These are phyloP conservation scores for Chondrus crispus DNA, from an alignment of 23 red algal species.

Conservation along the genomic window DNA sequence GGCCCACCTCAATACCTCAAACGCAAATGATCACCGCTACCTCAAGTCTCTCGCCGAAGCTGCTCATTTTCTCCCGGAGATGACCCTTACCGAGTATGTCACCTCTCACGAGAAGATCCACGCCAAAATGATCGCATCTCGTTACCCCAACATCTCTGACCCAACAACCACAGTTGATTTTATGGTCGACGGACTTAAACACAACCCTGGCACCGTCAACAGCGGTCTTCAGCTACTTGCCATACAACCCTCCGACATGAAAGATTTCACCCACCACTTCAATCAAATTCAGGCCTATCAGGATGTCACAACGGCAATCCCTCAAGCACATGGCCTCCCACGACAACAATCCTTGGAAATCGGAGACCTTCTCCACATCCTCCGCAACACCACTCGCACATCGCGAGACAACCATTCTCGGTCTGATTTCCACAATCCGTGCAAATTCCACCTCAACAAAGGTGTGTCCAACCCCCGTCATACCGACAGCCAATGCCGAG, in stretches of 20 bases:
- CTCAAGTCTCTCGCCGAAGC: neutral
- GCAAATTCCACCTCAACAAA: neutral
- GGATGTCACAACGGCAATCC: neutral
- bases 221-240: neutral
- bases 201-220: neutral
- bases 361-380: too few species aligned
- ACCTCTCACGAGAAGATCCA: neutral
- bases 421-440: too few species aligned
- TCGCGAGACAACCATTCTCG: too few species aligned
- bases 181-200: neutral
- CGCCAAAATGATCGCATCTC: neutral
- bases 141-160: neutral
- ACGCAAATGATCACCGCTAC: neutral
- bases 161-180: neutral
- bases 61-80: neutral
- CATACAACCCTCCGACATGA: neutral
- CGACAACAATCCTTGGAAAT: too few species aligned
- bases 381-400: too few species aligned
- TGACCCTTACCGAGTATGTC: neutral
- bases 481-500: neutral
- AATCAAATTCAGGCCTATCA: neutral
- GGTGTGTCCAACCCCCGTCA: neutral
- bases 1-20: neutral
- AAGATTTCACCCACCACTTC: neutral
- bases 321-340: too few species aligned